Evolutionary conservation across 148 eudicot genomes (phyloP), one percentile per base, ranked within the genome.

Genomic region (Rhododendron kiyosumense): DNA sequence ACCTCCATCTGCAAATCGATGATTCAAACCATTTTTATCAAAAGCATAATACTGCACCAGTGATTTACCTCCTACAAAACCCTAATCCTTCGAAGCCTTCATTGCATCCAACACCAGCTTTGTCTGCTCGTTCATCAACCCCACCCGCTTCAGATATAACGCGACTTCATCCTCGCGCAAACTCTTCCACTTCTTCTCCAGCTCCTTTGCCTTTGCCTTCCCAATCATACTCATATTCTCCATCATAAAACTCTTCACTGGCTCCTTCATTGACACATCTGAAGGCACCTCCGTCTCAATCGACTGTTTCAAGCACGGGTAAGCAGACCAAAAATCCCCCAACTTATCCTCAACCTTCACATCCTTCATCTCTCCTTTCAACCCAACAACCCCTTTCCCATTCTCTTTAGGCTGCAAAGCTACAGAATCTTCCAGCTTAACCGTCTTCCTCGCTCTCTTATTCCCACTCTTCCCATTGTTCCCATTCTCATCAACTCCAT

Each of bases 101-200:
- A 85, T 77, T 2, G 88, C 85, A 52, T 87, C 81, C 54, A 84
- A 30, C 18, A 82, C 52, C 85, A 79, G 43, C 65, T 79, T 69
- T 48, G 88, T 59, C 79, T 84, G 84, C 77, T 90, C 90, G 20
- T 15, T 81, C 41, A 90, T 22, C 84, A 89, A 49, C 7, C 78
- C 87, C 15, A 86, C 13, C 87, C 84, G 84, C 28, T 52, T 52
- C 3, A 86, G 14, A 36, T 4, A 81, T 30, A 90, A 26, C 5
- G 87, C 89, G 14, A 34, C 57, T 76, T 90, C 92, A 4, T 81
- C 88, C 12, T 73, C 10, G 28, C 36, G 46, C 57, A 88, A 85
- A 20, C 85, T 49, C 89, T 86, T 90, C 90, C 93, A 92, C 85
- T 90, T 87, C 17, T 73, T 87, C 34, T 93, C 89, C 88, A 91